Base-by-base conservation (phyloP, 2,329 filamentous ascomycete genomes). In the Arthrobotrys megalospora region DNA sequence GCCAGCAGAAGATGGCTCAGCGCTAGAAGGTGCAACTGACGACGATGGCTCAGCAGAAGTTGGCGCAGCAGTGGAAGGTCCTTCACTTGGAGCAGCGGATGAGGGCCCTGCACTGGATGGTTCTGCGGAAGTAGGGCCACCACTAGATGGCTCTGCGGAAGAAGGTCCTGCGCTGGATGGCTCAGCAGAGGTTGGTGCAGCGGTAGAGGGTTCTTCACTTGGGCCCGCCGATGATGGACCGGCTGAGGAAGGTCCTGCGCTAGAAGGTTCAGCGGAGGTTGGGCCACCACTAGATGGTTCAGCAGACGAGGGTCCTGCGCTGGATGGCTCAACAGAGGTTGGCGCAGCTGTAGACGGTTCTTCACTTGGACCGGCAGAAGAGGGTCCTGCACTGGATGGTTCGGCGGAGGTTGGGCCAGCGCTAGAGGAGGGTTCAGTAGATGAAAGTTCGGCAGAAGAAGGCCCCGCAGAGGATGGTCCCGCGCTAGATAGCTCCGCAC, bases 371-470 rank as follows among this genome's bases (percentile, higher is more conserved):
- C 8, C 60, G 1, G 43, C 38, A 34, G 38, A 41, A 5, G 55
- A 62, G 8, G 48, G 48, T 52, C 48, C 48, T 28, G n/a, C 38
- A 38, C 14, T n/a, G n/a, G 55, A 63, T 34, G 68, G 55, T 34
- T 24, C 55, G 34, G 11, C 24, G n/a, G 10, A 24, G 28, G 28
- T 24, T 43, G 45, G 16, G 10, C 28, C 63, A 4, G 64, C 14
- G 19, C 64, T 58, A 36, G 52, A 48, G 1, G 52, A 60, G 8
- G 65, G 38, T 11, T 24, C 45, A 52, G 63, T 45, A 21, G 63
- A 66, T 16, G 52, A 38, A 38, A 43, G 12, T 2, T 16, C 53
- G 7, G 53, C 24, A 28, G 24, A 28, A 2, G 24, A 28, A 2
- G 24, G 24, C 5, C 28, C n/a, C 12, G 24, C 24, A 28, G 24